These are phyloP conservation scores for Vachellia pachyceras DNA, from an alignment of 306 rosid species.

Conservation along the genomic window DNA sequence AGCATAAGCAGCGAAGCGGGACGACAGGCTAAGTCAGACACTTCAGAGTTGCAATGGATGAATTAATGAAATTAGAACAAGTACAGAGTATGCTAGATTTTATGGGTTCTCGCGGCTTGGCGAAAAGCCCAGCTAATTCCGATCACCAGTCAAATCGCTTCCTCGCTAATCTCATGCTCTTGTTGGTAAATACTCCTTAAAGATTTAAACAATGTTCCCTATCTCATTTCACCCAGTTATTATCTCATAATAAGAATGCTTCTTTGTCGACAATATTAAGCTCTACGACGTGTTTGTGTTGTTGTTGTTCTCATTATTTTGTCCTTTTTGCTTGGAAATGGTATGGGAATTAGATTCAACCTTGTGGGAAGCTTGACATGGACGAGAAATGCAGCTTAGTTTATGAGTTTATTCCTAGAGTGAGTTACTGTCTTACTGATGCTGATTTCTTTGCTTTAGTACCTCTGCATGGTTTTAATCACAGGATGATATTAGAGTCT, in stretches of 20 bases:
- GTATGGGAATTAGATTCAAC: conserved; percentile 53
- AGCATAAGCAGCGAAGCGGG: conserved; percentile 38
- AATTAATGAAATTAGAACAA: conserved; percentile 61
- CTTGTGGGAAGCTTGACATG: conserved; percentile 66
- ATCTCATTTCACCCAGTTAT: background rate
- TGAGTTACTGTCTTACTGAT: conserved; percentile 30
- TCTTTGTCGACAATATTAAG: background rate
- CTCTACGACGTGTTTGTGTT: background rate
- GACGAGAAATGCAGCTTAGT: conserved; percentile 59
- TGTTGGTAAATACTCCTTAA: conserved; percentile 44
- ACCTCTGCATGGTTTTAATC: background rate
- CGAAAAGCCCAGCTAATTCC: conserved; percentile 23
- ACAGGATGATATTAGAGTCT: background rate
- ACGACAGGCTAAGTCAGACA: conserved; percentile 2
- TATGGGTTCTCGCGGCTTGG: conserved; percentile 49
- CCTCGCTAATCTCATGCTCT: conserved; percentile 61
- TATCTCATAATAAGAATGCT: background rate
- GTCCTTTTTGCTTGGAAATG: background rate
- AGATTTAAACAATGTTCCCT: background rate
- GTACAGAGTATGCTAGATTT: conserved; percentile 53
- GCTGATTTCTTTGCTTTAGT: conserved; percentile 16
- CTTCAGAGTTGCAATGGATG: conserved; percentile 48
- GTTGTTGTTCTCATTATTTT: background rate
- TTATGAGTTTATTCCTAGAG: conserved; percentile 60
- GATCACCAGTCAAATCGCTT: conserved; percentile 51